Conservation (phyloP, 2,329 filamentous ascomycete species). For the Beauveria sp. region DNA sequence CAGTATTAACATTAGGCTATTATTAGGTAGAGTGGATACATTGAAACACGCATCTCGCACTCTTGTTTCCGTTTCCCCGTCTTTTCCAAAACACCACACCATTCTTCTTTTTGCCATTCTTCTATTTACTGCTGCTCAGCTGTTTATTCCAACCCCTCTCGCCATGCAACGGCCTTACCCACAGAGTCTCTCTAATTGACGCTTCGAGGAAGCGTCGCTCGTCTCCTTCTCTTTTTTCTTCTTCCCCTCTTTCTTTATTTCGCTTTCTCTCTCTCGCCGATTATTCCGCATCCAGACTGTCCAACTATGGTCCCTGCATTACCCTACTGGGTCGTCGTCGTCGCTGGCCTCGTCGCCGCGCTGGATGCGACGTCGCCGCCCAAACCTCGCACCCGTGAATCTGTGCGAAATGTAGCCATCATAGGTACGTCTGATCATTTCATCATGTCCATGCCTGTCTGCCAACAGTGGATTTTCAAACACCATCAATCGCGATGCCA, state of each 20-base stretch:
- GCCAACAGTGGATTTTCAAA: background rate
- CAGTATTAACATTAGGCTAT: too few species aligned
- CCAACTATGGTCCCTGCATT: background rate
- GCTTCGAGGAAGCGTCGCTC: background rate
- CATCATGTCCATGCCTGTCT: too few species aligned
- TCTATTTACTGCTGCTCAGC: background rate
- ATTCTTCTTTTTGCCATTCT: background rate
- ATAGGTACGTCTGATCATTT: constrained; percentile 23
- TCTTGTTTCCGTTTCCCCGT: background rate
- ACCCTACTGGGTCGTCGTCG: background rate
- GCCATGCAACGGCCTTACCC: background rate
- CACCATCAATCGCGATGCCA: background rate
- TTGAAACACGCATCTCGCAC: background rate
- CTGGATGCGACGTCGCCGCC: constrained; percentile 7
- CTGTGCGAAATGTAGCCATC: constrained; percentile 28
- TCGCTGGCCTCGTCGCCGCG: constrained; percentile 15
- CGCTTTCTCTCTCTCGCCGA: background rate
- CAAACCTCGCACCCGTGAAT: background rate
- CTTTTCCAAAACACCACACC: background rate
- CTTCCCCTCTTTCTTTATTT: background rate
- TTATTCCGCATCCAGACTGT: background rate
- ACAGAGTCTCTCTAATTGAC: background rate
- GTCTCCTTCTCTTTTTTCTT: background rate
- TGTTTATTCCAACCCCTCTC: background rate
- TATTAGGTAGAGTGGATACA: too few species aligned